Base-by-base conservation (phyloP, 2,329 filamentous ascomycete genomes). In the Myriosclerotinia scirpicola region DNA sequence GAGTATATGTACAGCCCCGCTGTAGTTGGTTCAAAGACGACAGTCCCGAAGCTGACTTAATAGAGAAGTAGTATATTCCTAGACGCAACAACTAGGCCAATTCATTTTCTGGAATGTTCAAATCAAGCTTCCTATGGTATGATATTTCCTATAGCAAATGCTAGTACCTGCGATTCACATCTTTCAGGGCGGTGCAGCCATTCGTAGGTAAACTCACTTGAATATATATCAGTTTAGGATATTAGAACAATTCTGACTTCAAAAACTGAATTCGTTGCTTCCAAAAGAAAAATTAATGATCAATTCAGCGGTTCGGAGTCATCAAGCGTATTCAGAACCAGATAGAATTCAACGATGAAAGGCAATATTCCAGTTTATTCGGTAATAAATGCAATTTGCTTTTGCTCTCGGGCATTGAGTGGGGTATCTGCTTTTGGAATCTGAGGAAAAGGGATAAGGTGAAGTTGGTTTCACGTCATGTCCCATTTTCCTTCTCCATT, bases 351-450 rank as follows among this genome's bases (percentile, higher is more conserved):
- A 22, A 54, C 9, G 15, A 34, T 34, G 15, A 12, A 36, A 22
- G 9, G 17, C 20, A 40, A 14, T 55, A 22, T 38, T 38, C 30
- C n/a, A 22, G 15, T 5, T 38, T 12, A 46, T 44, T 52, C 50
- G 8, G 12, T 15, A 20, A 5, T 26, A 48, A 59, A 22, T 22
- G 26, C 20, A 17, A 48, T 3, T 8, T 36, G 0, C 30, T n/a
- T 48, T 17, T 6, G n/a, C 8, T 26, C 14, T 48, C 6, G 8
- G 7, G 30, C 36, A 36, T 60, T 34, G 20, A 59, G 42, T 50
- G 14, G 58, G 58, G 58, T 61, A 50, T 61, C 44, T 50, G 26
- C 30, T 5, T 61, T 34, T 48, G 30, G 11, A 60, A 36, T 54
- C 17, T 53, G 14, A 15, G 50, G 14, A 54, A 36, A 54, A 38